Percentiles rank a stretch among this genome's conserved stretches.
Evolutionary conservation across 306 rosid genomes (phyloP).

Genomic region (Rubus parviflorus): DNA sequence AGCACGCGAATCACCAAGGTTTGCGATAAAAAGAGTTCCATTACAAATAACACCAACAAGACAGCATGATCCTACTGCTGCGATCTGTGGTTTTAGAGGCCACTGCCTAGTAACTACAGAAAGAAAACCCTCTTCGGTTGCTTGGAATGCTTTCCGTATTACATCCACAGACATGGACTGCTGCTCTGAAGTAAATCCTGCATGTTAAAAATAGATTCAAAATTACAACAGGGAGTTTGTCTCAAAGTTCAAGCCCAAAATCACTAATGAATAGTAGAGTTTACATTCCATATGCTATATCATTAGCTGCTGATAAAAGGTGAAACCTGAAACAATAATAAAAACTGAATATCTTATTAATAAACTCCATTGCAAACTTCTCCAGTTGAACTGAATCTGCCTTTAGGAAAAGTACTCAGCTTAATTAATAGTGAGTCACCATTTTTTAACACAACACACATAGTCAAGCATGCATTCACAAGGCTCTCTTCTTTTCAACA

Average conservation of each 20-base stretch:
- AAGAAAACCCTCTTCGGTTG: constrained; percentile 84
- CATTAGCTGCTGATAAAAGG: constrained; percentile 6
- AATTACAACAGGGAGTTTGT: not conserved
- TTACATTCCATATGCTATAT: not conserved
- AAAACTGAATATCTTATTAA: not conserved
- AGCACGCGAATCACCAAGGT: constrained; percentile 88
- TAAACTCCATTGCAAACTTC: not conserved
- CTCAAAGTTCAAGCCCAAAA: not conserved
- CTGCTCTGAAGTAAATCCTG: constrained; percentile 83
- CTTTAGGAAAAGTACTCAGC: not conserved
- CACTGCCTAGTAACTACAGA: constrained; percentile 71
- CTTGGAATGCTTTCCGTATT: constrained; percentile 84
- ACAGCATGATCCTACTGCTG: constrained; percentile 95
- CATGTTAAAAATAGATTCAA: constrained; percentile 23
- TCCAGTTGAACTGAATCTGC: not conserved
- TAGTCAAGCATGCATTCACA: not conserved
- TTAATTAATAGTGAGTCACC: not conserved
- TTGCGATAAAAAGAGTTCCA: constrained; percentile 73
- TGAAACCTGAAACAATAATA: constrained; percentile 2
- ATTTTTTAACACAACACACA: not conserved
- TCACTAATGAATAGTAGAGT: not conserved
- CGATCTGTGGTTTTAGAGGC: constrained; percentile 72
- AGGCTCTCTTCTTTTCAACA: constrained; percentile 3
- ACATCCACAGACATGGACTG: constrained; percentile 74
- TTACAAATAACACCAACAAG: constrained; percentile 77